These are phyloP conservation scores for Tulasnella sp. DNA, from an alignment of 768 basidiomycete species.

Conservation along the genomic window DNA sequence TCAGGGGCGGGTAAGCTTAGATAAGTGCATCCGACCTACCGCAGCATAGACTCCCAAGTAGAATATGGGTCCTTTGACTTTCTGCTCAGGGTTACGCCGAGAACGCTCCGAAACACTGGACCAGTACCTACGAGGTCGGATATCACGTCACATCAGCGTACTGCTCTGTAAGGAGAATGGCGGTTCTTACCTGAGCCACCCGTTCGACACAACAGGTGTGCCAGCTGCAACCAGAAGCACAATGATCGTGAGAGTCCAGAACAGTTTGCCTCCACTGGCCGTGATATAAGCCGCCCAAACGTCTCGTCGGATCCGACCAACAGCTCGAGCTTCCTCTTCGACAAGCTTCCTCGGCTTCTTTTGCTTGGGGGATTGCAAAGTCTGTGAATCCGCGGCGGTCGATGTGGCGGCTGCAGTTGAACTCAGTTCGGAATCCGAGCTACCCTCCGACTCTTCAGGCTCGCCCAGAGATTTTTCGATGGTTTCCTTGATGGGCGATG, in stretches of 20 bases:
- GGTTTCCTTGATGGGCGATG: constrained; percentile 28
- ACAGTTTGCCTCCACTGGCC: constrained; percentile 39
- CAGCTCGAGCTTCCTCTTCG: constrained; percentile 52
- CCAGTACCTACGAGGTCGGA: constrained; percentile 34
- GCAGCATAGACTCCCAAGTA: constrained; percentile 71
- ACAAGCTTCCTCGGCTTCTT: constrained; percentile 75
- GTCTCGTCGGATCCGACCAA: constrained; percentile 38
- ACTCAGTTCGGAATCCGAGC: constrained; percentile 18
- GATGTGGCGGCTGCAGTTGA: constrained; percentile 23
- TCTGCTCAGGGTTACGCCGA: background rate
- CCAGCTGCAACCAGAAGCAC: constrained; percentile 56
- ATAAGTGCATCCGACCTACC: constrained; percentile 40
- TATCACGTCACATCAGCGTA: background rate
- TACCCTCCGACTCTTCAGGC: constrained; percentile 17
- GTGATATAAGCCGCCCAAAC: constrained; percentile 41
- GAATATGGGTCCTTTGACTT: constrained; percentile 39
- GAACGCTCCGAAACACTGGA: constrained; percentile 30
- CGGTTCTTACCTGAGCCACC: constrained; percentile 47
- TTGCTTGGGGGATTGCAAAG: constrained; percentile 40
- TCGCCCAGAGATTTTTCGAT: constrained; percentile 9
- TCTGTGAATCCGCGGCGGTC: background rate
- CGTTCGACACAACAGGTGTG: constrained; percentile 64
- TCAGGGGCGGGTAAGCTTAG: background rate
- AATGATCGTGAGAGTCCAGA: constrained; percentile 55
- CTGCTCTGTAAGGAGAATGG: background rate